phyloP scores from a whole-genome alignment of 1,284 basidiomycete genomes.

The Papiliotrema nemorosa region DNA sequence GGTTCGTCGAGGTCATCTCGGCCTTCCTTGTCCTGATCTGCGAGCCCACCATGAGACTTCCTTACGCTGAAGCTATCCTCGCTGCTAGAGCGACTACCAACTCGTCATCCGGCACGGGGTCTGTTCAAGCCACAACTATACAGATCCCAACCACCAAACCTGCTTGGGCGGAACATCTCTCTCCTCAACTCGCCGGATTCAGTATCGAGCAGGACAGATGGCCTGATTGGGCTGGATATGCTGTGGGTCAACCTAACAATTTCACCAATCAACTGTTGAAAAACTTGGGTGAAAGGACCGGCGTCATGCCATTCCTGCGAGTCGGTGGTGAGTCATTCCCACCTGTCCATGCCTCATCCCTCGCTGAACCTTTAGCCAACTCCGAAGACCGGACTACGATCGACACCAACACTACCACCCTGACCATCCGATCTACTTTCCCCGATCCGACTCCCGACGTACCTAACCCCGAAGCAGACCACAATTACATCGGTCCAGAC shows the following conservation, averaged over 20 bases:
- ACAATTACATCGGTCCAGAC: conserved; percentile 57
- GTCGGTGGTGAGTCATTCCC: conserved; percentile 11
- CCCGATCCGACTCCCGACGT: conserved; percentile 53
- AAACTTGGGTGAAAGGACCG: conserved; percentile 17
- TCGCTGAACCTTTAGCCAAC: conserved; percentile 6
- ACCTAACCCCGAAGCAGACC: conserved; percentile 63
- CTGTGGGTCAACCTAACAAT: conserved; percentile 18
- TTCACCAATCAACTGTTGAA: conserved; percentile 17
- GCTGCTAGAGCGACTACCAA: too few relatives aligned
- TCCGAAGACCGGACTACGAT: conserved; percentile 14
- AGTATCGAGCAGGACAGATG: conserved; percentile 26
- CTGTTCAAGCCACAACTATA: conserved; percentile 1
- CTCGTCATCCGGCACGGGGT: too few relatives aligned
- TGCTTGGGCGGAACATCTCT: conserved; percentile 12
- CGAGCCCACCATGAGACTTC: too few relatives aligned
- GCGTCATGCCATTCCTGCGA: conserved; percentile 14
- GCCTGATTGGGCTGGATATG: conserved; percentile 21
- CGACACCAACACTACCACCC: conserved; percentile 3
- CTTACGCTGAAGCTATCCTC: too few relatives aligned
- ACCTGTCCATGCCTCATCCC: too few relatives aligned
- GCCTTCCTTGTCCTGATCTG: too few relatives aligned
- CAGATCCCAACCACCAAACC: conserved; percentile 7
- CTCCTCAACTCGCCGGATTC: conserved; percentile 17
- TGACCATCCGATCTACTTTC: conserved; percentile 44
- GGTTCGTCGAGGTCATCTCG: too few relatives aligned